Evolutionary conservation across 1,284 basidiomycete genomes (phyloP), one percentile per base, ranked within the genome.

Genomic region (Ceratobasidium theobromae): DNA sequence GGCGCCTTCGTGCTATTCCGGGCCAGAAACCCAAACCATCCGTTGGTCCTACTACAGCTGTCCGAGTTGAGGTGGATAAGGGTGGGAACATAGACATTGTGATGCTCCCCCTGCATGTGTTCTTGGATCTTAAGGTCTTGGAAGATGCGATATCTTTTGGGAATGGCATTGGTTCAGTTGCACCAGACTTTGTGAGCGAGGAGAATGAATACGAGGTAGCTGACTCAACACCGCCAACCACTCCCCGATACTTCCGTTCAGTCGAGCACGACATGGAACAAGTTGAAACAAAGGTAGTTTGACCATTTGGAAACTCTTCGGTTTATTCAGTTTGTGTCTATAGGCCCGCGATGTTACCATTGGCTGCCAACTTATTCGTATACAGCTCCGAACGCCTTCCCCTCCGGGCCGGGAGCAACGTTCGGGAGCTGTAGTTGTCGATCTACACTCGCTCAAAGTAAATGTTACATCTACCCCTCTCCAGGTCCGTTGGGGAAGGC

Each of bases 381-480:
- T 86, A 33, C 81, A 90, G 72, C 69, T 85, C 52, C 82, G 87
- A 65, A 84, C 84, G 12, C 16, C 72, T 16, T 62, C 69, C 9
- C 66, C 64, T 18, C 49, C 53, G 11, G 60, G 33, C 40, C 23
- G 48, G 75, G 28, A 71, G 12, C 76, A 77, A 18, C 82, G 88
- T 14, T 89, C 88, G n/a, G 89, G 89, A 6, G 80, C 82, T 18
- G 57, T 89, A 3, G 74, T 89, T 4, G n/a, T 89, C 33, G 88
- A 91, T 72, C 65, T 89, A 0, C 83, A 86, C 71, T 77, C 79
- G 52, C 70, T 88, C n/a, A 73, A 71, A 6, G 60, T 87, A 2
- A 76, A 72, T 43, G 78, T 77, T 32, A 75, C 76, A 14, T 71
- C 73, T 4, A 66, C 71, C 9, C 57, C 70, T n/a, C 66, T 55